A percentile compares a stretch with the other conserved stretches of the same genome.
These are phyloP conservation scores for Striga hermonthica DNA, from an alignment of 305 asterid species.

Conservation along the genomic window DNA sequence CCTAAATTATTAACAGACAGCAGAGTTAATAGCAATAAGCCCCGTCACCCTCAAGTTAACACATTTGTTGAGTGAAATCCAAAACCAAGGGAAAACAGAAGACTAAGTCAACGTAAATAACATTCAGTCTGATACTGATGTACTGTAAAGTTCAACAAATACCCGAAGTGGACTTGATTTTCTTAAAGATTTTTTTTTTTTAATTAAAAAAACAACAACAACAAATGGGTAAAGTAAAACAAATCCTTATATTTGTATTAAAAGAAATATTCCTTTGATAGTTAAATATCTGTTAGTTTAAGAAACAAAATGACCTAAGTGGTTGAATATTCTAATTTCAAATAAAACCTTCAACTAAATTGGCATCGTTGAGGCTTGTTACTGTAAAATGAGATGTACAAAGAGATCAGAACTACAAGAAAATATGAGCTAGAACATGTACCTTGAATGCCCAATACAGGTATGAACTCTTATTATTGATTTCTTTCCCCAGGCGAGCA, in stretches of 20 bases:
- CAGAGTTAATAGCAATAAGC: constrained; percentile 12
- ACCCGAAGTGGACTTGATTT: not conserved
- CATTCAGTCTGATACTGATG: not conserved
- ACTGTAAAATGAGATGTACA: not conserved
- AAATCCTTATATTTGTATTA: not conserved
- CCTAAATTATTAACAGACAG: not conserved
- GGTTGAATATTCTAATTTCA: not conserved
- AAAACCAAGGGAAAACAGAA: not conserved
- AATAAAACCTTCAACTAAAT: not conserved
- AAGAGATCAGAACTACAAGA: constrained; percentile 2
- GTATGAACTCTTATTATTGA: constrained; percentile 77
- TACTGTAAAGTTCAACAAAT: not conserved
- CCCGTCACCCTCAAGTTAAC: constrained; percentile 2
- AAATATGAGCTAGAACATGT: constrained; percentile 14
- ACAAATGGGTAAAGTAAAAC: not conserved
- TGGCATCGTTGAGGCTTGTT: not conserved
- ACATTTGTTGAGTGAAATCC: constrained; percentile 1
- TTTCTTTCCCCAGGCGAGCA: constrained; percentile 84
- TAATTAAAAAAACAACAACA: too few species aligned
- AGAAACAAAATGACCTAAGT: not conserved
- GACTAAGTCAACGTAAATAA: not conserved
- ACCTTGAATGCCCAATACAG: constrained; percentile 93
- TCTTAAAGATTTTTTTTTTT: too few species aligned
- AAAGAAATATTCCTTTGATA: too few species aligned
- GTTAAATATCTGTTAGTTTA: too few species aligned